Evolutionary conservation across 306 rosid genomes (phyloP), one percentile per base, ranked within the genome.

Genomic region (Begonia fuchsioides): DNA sequence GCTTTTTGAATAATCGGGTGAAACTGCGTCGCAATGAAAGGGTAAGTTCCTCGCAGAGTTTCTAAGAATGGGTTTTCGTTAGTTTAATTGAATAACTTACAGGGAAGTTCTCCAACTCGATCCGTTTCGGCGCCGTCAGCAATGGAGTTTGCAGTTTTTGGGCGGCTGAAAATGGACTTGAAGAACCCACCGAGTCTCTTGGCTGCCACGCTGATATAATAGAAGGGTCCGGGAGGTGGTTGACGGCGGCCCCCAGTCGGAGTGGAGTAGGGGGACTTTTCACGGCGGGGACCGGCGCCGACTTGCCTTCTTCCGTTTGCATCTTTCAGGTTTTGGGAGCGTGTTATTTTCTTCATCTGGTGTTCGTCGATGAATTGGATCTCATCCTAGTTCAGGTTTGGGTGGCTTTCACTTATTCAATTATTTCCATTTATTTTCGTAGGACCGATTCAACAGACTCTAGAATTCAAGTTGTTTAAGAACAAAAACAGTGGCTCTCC

Each of bases 321-420:
- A 2, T 52, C 62, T 51, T 19, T 4, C 2, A 18, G 69, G 48
- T 53, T 55, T 17, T 48, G 54, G 26, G 73, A 51, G 32, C 13
- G 11, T 17, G 62, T 18, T 51, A 38, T 69, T 77, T 51, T 76
- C 85, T 70, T 70, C 96, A 83, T 88, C 52, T 70, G 73, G 56
- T 18, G 12, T 15, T 5, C 26, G 26, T 19, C 26, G 26, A 19
- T 4, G 4, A 19, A 2, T 4, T 19, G 26, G 26, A 19, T 19
- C 26, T 19, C 26, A 19, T 19, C 26, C 26, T 19, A 2, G 26
- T 19, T 19, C 26, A 19, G 4, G 26, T 19, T 19, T 19, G 26
- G 26, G 26, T 19, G 2, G 26, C 26, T 19, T 19, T 19, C 26
- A 19, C 4, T 19, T 19, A 4, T 19, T 19, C 26, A 19, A 19